Evolutionary conservation across 2,329 filamentous ascomycete genomes (phyloP).

Genomic region (Colletotrichum noveboracense): DNA sequence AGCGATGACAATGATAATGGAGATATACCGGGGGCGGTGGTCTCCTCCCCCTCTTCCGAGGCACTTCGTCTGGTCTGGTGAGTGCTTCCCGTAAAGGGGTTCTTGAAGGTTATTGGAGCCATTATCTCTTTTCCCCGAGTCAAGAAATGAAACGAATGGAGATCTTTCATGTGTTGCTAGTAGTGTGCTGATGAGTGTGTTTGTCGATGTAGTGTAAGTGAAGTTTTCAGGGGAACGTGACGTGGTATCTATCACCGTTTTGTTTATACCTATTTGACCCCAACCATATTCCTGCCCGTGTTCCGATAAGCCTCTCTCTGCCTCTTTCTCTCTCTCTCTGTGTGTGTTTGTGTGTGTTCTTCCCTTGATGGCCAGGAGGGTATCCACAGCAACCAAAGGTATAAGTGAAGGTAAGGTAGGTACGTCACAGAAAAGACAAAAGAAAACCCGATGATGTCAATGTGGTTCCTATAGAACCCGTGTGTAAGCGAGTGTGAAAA

Average conservation of each 20-base stretch:
- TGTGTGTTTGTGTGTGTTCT: background rate
- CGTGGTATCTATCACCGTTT: background rate
- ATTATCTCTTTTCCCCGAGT: background rate
- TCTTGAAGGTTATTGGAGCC: background rate
- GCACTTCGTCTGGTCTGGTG: background rate
- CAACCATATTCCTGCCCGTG: background rate
- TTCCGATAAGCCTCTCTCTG: background rate
- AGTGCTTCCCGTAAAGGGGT: background rate
- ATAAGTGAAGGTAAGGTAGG: background rate
- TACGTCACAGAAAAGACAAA: background rate
- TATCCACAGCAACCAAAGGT: background rate
- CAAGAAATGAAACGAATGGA: background rate
- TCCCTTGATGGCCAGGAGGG: background rate
- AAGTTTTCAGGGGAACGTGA: background rate
- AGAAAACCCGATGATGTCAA: background rate
- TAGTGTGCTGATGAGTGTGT: background rate
- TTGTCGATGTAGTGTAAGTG: background rate
- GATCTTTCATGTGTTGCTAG: background rate
- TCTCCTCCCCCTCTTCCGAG: background rate
- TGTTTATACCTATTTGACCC: background rate
- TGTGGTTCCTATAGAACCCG: background rate
- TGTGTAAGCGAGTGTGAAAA: background rate
- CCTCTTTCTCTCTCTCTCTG: background rate
- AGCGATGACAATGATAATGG: background rate
- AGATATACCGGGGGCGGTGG: background rate